A percentile compares a stretch with the other conserved stretches of the same genome.
These are phyloP conservation scores for Pseudopediastrum boryanum DNA, from an alignment of 139 green algal species.

Conservation along the genomic window DNA sequence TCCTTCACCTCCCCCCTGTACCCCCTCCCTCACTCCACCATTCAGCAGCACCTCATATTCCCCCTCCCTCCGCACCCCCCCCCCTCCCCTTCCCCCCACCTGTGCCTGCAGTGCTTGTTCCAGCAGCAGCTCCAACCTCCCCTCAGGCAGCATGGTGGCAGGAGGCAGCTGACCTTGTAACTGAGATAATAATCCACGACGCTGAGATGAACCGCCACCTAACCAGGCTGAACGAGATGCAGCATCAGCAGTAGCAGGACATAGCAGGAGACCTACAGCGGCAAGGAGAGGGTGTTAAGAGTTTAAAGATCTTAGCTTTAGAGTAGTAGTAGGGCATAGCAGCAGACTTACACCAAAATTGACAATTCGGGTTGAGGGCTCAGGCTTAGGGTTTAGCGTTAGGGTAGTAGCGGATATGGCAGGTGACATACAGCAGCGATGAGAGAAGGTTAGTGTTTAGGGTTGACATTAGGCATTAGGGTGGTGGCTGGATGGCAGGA, in stretches of 20 bases:
- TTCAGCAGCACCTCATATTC: neutral
- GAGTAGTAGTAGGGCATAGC: no score
- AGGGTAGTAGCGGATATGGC: no score
- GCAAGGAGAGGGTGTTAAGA: neutral
- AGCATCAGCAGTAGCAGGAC: constrained; percentile 16
- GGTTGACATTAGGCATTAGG: no score
- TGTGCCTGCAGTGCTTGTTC: constrained; percentile 77
- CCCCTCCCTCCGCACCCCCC: neutral
- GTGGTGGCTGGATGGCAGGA: no score
- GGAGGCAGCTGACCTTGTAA: constrained; percentile 62
- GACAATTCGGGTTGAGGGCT: no score
- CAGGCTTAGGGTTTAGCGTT: no score
- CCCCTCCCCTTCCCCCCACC: constrained; percentile 36
- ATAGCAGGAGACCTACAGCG: constrained; percentile 49
- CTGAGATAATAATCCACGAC: constrained; percentile 38
- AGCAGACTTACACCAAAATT: no score
- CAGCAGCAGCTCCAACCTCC: constrained; percentile 72
- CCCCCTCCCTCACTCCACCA: neutral
- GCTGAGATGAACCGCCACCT: constrained; percentile 27
- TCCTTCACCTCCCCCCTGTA: no score
- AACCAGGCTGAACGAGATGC: constrained; percentile 35
- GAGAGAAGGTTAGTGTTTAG: no score
- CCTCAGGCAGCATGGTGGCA: constrained; percentile 70
- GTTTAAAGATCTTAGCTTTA: neutral
- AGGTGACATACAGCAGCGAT: no score